Base-by-base conservation (phyloP, 352 stramenopile genomes). In the Pythium apleroticum region DNA sequence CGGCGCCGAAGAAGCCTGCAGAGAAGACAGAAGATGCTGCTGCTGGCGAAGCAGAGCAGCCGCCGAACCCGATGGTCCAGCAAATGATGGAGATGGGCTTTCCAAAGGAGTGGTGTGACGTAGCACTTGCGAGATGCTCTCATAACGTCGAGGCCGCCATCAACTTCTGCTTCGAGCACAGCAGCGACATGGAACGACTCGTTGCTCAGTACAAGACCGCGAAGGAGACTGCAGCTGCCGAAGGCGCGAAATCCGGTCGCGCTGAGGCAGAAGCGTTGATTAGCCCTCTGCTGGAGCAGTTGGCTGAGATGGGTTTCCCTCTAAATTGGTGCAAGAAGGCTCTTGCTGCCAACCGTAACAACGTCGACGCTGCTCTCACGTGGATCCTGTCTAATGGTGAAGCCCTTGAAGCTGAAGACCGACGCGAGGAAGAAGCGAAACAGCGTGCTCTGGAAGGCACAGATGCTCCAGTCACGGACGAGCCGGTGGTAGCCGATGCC, bases 71-170 rank as follows among this genome's bases (percentile, higher is more conserved):
- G 30, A 89, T 95, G 75, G 84, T 93, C 15, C 88, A 95, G 64
- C 88, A 96, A 68, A 97, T 97, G 90, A 96, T 97, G 89, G 90
- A 97, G 56, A 97, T 97, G 88, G 90, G 90, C 27, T 97, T 97
- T 54, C 88, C 90, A 11, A 93, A 94, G 58, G 89, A 97, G 60
- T 97, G 89, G 90, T 97, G 90, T 68, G 88, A 97, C 61, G 86
- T 96, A 27, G 89, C 90, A 31, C 69, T 97, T 43, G 75, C 84
- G 58, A 75, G 86, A 25, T 97, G 88, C 62, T 87, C 88, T 37
- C 88, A 95, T 28, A 96, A 96, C 62, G 88, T 97, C 25, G 90
- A 97, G 68, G 84, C 86, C 52, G 90, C 90, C 20, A 96, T 97
- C 57, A 97, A 96, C 63, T 97, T 96, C 68, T 97, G 90, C 63